Evolutionary conservation across 345 rosid genomes (phyloP), one percentile per base, ranked within the genome.

Genomic region (Eucalyptus pauciflora): DNA sequence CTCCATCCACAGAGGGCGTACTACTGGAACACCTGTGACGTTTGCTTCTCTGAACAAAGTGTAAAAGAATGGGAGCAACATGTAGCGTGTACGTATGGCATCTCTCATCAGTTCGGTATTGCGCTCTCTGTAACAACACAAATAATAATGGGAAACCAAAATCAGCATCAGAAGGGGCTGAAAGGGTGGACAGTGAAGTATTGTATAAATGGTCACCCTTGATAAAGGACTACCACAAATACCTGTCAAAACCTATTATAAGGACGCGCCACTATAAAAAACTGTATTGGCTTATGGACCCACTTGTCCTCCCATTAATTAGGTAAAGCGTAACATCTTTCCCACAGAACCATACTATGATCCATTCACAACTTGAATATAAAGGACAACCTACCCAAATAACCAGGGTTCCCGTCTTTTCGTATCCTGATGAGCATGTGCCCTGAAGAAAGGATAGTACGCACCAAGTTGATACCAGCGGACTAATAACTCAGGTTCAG

Each of bases 401-500:
- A 96, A 90, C 99, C 99, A 98, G 91, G 99, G 99, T 88, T 98
- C 99, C 85, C 99, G 96, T 93, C 99, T 93, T 92, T 94, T 98
- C 24, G 99, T 97, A 92, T 98, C 99, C 86, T 95, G 99, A 93
- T 98, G 99, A 83, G 99, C 98, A 93, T 98, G 99, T 9, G 91
- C 99, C 93, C 99, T 95, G 91, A 98, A 98, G 94, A 98, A 98
- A 88, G 99, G 99, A 91, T 97, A 98, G 91, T 93, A 98, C 86
- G 99, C 99, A 94, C 99, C 99, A 69, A 98, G 94, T 90, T 98
- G 99, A 92, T 97, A 98, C 99, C 99, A 98, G 87, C 99, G 98
- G 89, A 98, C 97, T 83, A 98, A 91, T 87, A 98, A 91, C 93
- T 97, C 97, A 49, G 98, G 94, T 86, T 96, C 99, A 89, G 99